These are phyloP conservation scores for Pseudogymnoascus sp. DNA, from an alignment of 2,329 filamentous ascomycete genomes.

Conservation along the genomic window DNA sequence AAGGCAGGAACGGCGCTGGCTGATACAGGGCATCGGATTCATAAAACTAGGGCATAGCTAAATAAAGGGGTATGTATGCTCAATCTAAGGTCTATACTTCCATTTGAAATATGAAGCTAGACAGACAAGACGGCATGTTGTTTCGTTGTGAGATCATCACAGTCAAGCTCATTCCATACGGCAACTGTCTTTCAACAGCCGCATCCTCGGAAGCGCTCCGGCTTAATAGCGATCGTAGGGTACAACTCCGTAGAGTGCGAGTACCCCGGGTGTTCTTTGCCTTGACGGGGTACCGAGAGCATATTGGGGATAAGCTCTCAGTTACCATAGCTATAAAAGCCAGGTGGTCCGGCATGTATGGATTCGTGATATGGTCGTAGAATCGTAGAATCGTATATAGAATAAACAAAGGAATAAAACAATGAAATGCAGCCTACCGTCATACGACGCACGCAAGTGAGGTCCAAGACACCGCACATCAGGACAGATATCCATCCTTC, in stretches of 20 bases:
- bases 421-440: slow-evolving; percentile 3
- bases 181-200: slow-evolving; percentile 65
- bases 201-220: slow-evolving; percentile 89
- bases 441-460: not conserved
- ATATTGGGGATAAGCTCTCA: slow-evolving; percentile 53
- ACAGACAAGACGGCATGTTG: slow-evolving; percentile 9
- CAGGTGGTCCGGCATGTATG: slow-evolving; percentile 22
- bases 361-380: not conserved
- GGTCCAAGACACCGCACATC: not conserved
- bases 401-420: not conserved
- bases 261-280: slow-evolving; percentile 59
- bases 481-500: slow-evolving; percentile 1
- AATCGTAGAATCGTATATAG: not conserved
- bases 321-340: slow-evolving; percentile 41
- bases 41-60: slow-evolving; percentile 3
- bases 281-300: slow-evolving; percentile 76
- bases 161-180: slow-evolving; percentile 96
- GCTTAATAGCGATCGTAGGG: slow-evolving; percentile 86
- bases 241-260: slow-evolving; percentile 16
- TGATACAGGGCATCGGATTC: slow-evolving; percentile 2
- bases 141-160: slow-evolving; percentile 37
- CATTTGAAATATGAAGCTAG: slow-evolving; percentile 4
- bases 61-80: slow-evolving; percentile 23
- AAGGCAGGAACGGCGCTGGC: not conserved
- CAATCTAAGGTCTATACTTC: slow-evolving; percentile 17